Evolutionary conservation across 345 rosid species (phyloP).

Genomic region (Eucalyptus regnans): DNA sequence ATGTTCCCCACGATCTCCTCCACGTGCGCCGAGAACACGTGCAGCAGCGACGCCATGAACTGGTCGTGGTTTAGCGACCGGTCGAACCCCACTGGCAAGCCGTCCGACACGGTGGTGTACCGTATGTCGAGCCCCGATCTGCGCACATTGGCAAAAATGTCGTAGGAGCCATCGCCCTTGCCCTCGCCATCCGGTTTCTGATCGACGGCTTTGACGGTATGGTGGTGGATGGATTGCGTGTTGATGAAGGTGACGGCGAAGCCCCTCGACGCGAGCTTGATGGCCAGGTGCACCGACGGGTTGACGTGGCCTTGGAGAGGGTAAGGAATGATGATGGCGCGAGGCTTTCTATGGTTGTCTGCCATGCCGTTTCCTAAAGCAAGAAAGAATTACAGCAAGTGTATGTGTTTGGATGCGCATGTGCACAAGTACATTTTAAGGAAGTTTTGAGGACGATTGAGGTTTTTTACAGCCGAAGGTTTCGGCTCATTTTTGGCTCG

Average conservation of each 20-base stretch:
- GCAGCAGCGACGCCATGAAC: constrained; percentile 37
- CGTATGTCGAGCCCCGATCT: constrained; percentile 29
- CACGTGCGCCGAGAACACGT: constrained; percentile 41
- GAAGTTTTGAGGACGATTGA: neutral
- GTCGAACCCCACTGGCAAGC: constrained; percentile 44
- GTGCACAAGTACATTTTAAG: neutral
- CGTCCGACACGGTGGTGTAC: constrained; percentile 42
- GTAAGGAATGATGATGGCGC: constrained; percentile 16
- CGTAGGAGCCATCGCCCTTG: neutral
- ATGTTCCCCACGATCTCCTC: constrained; percentile 23
- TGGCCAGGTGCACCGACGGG: constrained; percentile 25
- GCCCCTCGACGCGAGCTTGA: constrained; percentile 28
- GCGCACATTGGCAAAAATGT: constrained; percentile 25
- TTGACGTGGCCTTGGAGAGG: constrained; percentile 39
- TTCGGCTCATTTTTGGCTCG: neutral
- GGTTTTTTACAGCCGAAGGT: neutral
- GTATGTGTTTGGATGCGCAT: neutral
- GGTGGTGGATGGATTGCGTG: constrained; percentile 49
- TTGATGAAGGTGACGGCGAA: constrained; percentile 48
- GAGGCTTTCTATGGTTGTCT: constrained; percentile 10
- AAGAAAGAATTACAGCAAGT: neutral
- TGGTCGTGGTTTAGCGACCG: constrained; percentile 52
- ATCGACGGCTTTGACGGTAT: constrained; percentile 6
- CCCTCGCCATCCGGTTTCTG: neutral
- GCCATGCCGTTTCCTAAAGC: constrained; percentile 6